Conservation (phyloP, 169 alveolate species). For the Hepatocystis sp. region DNA sequence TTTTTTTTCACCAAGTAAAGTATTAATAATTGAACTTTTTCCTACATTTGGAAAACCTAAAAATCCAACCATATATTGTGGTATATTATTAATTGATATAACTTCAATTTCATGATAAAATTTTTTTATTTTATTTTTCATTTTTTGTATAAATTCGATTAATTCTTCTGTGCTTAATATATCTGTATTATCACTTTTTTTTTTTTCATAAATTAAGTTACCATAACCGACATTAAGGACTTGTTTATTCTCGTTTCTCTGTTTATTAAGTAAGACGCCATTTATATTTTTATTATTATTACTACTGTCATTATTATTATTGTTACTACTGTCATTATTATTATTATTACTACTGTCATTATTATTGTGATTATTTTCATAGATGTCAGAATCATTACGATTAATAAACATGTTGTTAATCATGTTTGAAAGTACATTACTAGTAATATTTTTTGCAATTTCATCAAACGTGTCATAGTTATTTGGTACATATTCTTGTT, state of each 20-base stretch:
- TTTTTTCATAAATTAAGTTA: constrained; percentile 45
- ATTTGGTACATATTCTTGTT: background rate
- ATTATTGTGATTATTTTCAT: too few relatives aligned
- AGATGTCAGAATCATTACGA: too few relatives aligned
- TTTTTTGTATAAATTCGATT: constrained; percentile 68
- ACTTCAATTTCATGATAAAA: constrained; percentile 52
- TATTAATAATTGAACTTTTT: constrained; percentile 97
- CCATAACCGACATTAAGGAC: constrained; percentile 56
- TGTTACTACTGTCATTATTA: too few relatives aligned
- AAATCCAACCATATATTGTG: constrained; percentile 93
- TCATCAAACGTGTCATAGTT: background rate
- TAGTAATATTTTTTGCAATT: too few relatives aligned
- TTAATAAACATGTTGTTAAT: too few relatives aligned
- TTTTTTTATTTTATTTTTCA: constrained; percentile 48
- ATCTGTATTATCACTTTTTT: constrained; percentile 59
- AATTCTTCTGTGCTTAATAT: constrained; percentile 79
- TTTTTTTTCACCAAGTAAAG: constrained; percentile 93
- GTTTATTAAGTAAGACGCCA: too few relatives aligned
- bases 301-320: too few relatives aligned
- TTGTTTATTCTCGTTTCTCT: background rate
- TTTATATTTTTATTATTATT: too few relatives aligned
- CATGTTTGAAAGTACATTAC: too few relatives aligned
- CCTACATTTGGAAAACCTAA: constrained; percentile 99
- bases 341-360: background rate
- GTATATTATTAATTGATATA: constrained; percentile 35